Percentiles rank a stretch among this genome's conserved stretches.
These are phyloP conservation scores for Tetracladium marchalianum DNA, from an alignment of 495 filamentous ascomycete genomes.

Conservation along the genomic window DNA sequence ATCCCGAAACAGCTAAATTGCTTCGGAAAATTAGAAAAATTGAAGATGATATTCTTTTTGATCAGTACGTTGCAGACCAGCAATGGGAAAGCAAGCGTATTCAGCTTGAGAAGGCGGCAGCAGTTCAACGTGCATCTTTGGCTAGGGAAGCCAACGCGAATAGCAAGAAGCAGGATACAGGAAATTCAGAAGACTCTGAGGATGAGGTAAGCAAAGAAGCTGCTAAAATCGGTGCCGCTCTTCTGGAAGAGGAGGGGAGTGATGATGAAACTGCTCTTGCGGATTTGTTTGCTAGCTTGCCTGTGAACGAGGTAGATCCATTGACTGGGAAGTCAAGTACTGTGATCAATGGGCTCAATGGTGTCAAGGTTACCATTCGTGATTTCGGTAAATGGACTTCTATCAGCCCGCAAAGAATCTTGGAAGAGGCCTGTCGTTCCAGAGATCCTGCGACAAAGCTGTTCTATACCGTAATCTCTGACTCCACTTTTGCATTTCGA, in stretches of 20 bases:
- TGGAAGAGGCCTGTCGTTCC: constrained; percentile 75
- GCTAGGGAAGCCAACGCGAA: constrained; percentile 22
- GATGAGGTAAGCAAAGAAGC: constrained; percentile 42
- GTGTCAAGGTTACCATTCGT: constrained; percentile 47
- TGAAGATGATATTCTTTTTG: constrained; percentile 79
- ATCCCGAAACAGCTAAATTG: constrained; percentile 49
- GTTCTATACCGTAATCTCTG: constrained; percentile 56
- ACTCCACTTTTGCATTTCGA: constrained; percentile 61
- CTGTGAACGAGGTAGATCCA: constrained; percentile 46
- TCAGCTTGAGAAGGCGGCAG: constrained; percentile 50
- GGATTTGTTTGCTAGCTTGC: constrained; percentile 60
- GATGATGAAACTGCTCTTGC: constrained; percentile 40
- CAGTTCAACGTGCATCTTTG: constrained; percentile 13
- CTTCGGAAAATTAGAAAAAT: constrained; percentile 64
- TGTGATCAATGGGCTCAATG: constrained; percentile 38
- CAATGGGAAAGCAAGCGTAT: constrained; percentile 61
- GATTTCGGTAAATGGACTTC: constrained; percentile 79
- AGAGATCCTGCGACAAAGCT: constrained; percentile 61
- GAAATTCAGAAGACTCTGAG: constrained; percentile 23
- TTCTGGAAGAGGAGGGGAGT: constrained; percentile 40
- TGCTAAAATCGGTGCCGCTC: constrained; percentile 35
- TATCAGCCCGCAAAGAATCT: constrained; percentile 54
- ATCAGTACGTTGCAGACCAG: constrained; percentile 62
- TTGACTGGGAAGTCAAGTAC: constrained; percentile 40
- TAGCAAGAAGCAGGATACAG: constrained; percentile 23